These are phyloP conservation scores for Pachysandra terminalis DNA, from an alignment of 164 flowering plant species.

Conservation along the genomic window DNA sequence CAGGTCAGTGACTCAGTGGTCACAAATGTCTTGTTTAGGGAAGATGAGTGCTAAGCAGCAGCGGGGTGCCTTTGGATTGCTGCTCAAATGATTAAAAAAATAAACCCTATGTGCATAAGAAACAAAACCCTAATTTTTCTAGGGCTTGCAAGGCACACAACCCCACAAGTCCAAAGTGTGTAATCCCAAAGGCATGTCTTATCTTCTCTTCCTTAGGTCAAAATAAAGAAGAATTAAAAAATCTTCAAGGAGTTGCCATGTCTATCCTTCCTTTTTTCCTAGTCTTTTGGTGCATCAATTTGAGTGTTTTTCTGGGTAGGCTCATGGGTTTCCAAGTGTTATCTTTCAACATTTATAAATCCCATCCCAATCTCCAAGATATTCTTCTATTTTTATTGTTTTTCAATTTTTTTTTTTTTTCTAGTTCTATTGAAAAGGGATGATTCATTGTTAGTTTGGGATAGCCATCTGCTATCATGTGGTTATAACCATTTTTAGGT, in stretches of 20 bases:
- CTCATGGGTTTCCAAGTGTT: neutral
- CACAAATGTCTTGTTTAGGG: slow-evolving; percentile 8
- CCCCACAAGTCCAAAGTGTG: neutral
- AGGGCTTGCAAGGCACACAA: neutral
- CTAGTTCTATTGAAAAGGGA: no score
- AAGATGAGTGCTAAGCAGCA: no score
- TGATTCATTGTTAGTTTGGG: no score
- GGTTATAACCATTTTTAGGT: no score
- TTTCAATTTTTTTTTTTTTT: no score
- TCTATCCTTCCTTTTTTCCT: no score
- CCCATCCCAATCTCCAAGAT: neutral
- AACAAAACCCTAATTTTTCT: slow-evolving; percentile 7
- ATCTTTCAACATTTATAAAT: no score
- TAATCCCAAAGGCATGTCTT: slow-evolving; percentile 4
- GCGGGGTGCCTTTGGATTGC: slow-evolving; percentile 11
- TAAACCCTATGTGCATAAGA: no score
- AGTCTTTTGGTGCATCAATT: neutral
- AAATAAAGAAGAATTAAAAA: neutral
- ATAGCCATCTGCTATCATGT: no score
- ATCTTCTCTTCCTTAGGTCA: slow-evolving; percentile 2
- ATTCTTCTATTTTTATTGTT: neutral
- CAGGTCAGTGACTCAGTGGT: slow-evolving; percentile 5
- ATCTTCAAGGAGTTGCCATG: no score
- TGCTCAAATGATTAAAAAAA: neutral
- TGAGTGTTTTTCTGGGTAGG: neutral